A percentile compares a stretch with the other conserved stretches of the same genome.
Conservation (phyloP, 257 asterid genomes). For the Linderniella brevidens region DNA sequence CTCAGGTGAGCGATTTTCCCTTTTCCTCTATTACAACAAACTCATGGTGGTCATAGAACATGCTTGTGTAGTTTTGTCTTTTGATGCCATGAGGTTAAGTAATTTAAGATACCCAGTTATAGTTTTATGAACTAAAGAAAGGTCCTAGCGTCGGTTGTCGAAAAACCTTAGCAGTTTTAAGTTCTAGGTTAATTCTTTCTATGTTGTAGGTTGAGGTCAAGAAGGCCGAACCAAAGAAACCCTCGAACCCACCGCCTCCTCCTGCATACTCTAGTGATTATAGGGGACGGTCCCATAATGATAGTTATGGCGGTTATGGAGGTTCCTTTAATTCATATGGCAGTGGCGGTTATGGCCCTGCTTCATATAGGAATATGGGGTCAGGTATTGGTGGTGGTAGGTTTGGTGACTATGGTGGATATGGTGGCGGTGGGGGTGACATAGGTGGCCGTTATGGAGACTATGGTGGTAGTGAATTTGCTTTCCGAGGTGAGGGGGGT, state of each 20-base stretch:
- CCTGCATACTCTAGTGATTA: conserved; percentile 81
- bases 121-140: background rate
- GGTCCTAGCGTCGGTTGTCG: conserved; percentile 15
- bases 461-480: conserved; percentile 57
- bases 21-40: background rate
- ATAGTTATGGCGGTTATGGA: conserved; percentile 63
- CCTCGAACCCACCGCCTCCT: conserved; percentile 80
- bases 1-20: conserved; percentile 40
- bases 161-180: conserved; percentile 18
- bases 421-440: conserved; percentile 50
- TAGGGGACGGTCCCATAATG: conserved; percentile 81
- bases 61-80: too few species aligned
- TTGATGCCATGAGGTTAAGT: too few species aligned
- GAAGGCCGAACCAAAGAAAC: conserved; percentile 99
- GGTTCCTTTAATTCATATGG: conserved; percentile 54
- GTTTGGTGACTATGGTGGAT: conserved; percentile 70
- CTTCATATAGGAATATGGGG: conserved; percentile 82
- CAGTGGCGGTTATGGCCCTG: conserved; percentile 76
- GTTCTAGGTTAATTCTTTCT: conserved; percentile 89
- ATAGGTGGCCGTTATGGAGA: conserved; percentile 78
- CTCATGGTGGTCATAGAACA: too few species aligned
- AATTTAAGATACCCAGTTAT: too few species aligned
- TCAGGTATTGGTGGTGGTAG: conserved; percentile 63
- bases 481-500: conserved; percentile 68
- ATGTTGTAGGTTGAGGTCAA: conserved; percentile 99